These are phyloP conservation scores for Oidiodendron maius DNA, from an alignment of 495 filamentous ascomycete species.

Conservation along the genomic window DNA sequence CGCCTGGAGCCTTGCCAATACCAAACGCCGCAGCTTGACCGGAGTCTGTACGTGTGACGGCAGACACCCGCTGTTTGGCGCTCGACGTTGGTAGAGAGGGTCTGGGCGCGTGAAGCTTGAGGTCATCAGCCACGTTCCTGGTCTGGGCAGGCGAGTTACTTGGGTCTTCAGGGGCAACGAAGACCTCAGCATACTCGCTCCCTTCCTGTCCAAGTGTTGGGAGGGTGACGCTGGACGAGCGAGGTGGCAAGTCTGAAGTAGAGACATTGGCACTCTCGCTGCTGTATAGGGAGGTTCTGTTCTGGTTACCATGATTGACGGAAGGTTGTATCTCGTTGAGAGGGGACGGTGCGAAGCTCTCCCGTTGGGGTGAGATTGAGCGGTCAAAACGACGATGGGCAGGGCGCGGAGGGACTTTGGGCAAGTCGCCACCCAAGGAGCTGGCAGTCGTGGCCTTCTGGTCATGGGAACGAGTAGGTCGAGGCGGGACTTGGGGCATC, in stretches of 20 bases:
- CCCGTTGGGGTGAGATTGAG: slow-evolving; percentile 69
- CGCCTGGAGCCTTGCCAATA: slow-evolving; percentile 58
- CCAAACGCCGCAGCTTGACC: slow-evolving; percentile 75
- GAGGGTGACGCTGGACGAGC: slow-evolving; percentile 68
- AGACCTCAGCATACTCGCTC: slow-evolving; percentile 70
- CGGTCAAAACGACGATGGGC: slow-evolving; percentile 59
- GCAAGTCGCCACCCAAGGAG: slow-evolving; percentile 26
- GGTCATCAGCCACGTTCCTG: slow-evolving; percentile 69
- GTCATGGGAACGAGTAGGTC: slow-evolving; percentile 47
- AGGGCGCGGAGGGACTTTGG: slow-evolving; percentile 68
- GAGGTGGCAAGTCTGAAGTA: slow-evolving; percentile 41
- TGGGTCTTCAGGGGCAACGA: slow-evolving; percentile 34
- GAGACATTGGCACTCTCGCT: slow-evolving; percentile 42
- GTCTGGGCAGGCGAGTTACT: slow-evolving; percentile 56
- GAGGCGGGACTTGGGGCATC: slow-evolving; percentile 51
- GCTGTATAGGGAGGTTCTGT: slow-evolving; percentile 23
- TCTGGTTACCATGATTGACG: slow-evolving; percentile 33
- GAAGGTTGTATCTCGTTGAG: slow-evolving; percentile 55
- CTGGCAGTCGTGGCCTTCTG: slow-evolving; percentile 22
- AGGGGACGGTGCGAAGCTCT: slow-evolving; percentile 79
- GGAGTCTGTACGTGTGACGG: slow-evolving; percentile 86
- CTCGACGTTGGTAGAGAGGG: slow-evolving; percentile 72
- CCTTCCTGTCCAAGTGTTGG: slow-evolving; percentile 87
- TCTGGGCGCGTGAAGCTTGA: slow-evolving; percentile 87
- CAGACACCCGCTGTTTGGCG: slow-evolving; percentile 71